phyloP scores from a whole-genome alignment of 495 filamentous ascomycete genomes.

The Lepraria neglecta region DNA sequence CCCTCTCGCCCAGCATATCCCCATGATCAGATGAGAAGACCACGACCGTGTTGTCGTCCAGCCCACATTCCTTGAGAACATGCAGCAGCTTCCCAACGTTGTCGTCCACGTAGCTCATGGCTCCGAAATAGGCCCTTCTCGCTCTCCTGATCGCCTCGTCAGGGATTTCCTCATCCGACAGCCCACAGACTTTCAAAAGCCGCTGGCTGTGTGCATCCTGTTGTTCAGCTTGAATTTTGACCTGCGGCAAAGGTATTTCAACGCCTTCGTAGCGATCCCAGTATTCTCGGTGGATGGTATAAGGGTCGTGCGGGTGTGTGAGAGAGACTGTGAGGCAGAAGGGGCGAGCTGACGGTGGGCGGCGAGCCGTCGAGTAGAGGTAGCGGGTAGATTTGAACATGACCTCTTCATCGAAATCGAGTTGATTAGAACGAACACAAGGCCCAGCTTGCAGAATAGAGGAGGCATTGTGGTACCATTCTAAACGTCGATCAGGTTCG shows the following conservation, averaged over 20 bases:
- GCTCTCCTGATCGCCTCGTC: slow-evolving; percentile 75
- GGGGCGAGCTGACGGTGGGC: slow-evolving; percentile 58
- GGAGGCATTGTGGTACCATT: slow-evolving; percentile 90
- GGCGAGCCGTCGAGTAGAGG: slow-evolving; percentile 73
- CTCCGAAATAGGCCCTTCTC: slow-evolving; percentile 78
- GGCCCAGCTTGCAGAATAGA: slow-evolving; percentile 79
- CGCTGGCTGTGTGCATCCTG: slow-evolving; percentile 78
- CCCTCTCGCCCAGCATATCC: slow-evolving; percentile 86
- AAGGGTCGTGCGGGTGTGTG: slow-evolving; percentile 87
- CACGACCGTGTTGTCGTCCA: slow-evolving; percentile 76
- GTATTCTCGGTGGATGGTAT: slow-evolving; percentile 80
- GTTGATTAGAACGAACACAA: slow-evolving; percentile 79
- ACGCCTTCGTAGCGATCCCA: slow-evolving; percentile 84
- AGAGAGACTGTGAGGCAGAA: slow-evolving; percentile 87
- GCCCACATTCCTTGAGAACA: slow-evolving; percentile 63
- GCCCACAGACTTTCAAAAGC: slow-evolving; percentile 71
- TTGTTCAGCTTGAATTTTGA: slow-evolving; percentile 64
- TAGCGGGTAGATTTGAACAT: slow-evolving; percentile 80
- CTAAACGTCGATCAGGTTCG: slow-evolving; percentile 69
- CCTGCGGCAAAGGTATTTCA: slow-evolving; percentile 74
- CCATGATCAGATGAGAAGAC: slow-evolving; percentile 86
- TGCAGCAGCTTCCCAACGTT: slow-evolving; percentile 72
- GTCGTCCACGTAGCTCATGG: slow-evolving; percentile 83
- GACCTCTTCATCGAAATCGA: slow-evolving; percentile 92
- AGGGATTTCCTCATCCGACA: slow-evolving; percentile 68